phyloP scores from a whole-genome alignment of 345 rosid species.

The Microthlaspi erraticum region DNA sequence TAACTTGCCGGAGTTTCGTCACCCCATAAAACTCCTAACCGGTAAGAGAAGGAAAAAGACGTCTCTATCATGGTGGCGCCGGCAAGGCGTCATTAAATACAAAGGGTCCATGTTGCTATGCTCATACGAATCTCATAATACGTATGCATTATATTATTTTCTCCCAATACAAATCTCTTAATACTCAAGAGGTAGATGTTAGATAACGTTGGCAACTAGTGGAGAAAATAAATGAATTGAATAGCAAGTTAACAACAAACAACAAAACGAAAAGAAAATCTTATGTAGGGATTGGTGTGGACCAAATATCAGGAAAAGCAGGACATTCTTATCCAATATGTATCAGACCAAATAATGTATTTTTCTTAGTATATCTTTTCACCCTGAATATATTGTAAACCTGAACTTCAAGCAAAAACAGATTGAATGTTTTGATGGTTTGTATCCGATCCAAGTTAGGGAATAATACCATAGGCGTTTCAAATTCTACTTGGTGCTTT shows the following conservation, averaged over 20 bases:
- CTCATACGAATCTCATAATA: slow-evolving; percentile 41
- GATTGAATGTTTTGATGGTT: too few species aligned
- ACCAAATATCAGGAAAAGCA: not conserved
- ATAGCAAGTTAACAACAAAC: not conserved
- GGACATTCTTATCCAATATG: not conserved
- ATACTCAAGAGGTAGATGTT: not conserved
- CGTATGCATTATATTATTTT: slow-evolving; percentile 34
- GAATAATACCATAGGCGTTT: too few species aligned
- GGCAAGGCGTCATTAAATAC: slow-evolving; percentile 30
- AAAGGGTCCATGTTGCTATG: slow-evolving; percentile 41
- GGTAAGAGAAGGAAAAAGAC: slow-evolving; percentile 26
- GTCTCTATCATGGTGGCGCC: slow-evolving; percentile 43
- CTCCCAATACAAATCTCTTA: not conserved
- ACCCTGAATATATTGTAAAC: too few species aligned
- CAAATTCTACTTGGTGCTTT: too few species aligned
- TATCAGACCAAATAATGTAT: not conserved
- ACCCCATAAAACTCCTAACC: slow-evolving; percentile 22
- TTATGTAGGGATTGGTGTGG: not conserved
- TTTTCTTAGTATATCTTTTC: not conserved
- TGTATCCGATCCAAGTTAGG: too few species aligned
- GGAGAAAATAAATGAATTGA: not conserved
- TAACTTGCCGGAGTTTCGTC: slow-evolving; percentile 31
- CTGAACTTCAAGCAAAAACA: not conserved
- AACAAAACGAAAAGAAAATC: not conserved
- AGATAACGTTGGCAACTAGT: slow-evolving; percentile 28